Conservation (phyloP, 441 rosid genomes). For the Biscutella laevigata region DNA sequence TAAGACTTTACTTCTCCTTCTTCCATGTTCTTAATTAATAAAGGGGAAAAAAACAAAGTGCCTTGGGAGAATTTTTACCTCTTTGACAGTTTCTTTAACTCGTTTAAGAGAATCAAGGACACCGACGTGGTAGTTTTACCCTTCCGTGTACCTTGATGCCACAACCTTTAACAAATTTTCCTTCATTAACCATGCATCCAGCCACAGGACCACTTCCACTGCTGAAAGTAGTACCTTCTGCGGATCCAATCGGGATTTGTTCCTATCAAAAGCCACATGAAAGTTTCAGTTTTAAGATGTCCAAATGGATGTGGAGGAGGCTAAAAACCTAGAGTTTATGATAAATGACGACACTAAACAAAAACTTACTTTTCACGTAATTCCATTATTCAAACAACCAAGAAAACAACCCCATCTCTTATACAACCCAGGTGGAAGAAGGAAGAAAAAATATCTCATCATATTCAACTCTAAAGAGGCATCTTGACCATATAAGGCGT, state of each 20-base stretch:
- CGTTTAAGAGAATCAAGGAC: slow-evolving; percentile 76
- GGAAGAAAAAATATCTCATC: not conserved
- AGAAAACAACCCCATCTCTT: too few species aligned
- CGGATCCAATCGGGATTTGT: slow-evolving; percentile 70
- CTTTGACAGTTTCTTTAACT: slow-evolving; percentile 82
- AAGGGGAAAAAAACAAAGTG: too few species aligned
- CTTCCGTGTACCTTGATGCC: slow-evolving; percentile 71
- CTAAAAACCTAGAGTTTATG: too few species aligned
- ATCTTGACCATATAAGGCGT: not conserved
- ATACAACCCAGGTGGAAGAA: not conserved
- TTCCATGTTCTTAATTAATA: not conserved
- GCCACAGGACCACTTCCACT: slow-evolving; percentile 98
- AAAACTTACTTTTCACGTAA: slow-evolving; percentile 3
- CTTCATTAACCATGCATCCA: slow-evolving; percentile 95
- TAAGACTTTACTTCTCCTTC: not conserved
- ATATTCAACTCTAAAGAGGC: not conserved
- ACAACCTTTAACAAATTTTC: slow-evolving; percentile 75
- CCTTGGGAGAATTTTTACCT: too few species aligned
- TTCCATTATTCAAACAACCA: not conserved
- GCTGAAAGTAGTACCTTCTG: slow-evolving; percentile 84
- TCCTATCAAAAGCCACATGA: slow-evolving; percentile 47
- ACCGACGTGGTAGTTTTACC: slow-evolving; percentile 57
- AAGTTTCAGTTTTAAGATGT: slow-evolving; percentile 15
- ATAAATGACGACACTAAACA: not conserved
- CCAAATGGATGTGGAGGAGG: too few species aligned